Conservation (phyloP, 148 eudicot species). For the Arbutus unedo region DNA sequence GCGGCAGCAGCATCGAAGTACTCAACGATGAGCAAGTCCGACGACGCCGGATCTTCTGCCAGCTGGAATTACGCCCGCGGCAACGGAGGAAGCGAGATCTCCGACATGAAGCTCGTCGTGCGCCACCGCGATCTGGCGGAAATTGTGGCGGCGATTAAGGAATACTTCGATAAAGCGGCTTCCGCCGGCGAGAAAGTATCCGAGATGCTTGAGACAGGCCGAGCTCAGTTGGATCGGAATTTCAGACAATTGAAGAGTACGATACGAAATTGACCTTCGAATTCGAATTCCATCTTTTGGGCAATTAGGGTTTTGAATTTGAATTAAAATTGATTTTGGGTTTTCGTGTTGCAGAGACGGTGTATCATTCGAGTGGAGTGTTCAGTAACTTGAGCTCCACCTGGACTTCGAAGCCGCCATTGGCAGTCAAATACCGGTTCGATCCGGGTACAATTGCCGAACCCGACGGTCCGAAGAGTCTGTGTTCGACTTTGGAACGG, state of each 20-base stretch:
- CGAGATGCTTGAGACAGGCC: slow-evolving; percentile 80
- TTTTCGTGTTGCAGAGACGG: slow-evolving; percentile 62
- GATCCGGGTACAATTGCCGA: slow-evolving; percentile 63
- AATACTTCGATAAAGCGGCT: slow-evolving; percentile 89
- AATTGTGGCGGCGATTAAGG: slow-evolving; percentile 65
- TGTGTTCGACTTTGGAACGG: slow-evolving; percentile 85
- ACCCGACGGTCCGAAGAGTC: slow-evolving; percentile 70
- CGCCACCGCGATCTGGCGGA: slow-evolving; percentile 78
- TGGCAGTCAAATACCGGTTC: slow-evolving; percentile 78
- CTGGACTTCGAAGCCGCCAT: slow-evolving; percentile 95
- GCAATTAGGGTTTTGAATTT: not conserved
- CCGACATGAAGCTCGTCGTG: slow-evolving; percentile 77
- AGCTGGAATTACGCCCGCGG: slow-evolving; percentile 51
- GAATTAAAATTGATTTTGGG: not conserved
- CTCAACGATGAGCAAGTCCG: slow-evolving; percentile 24
- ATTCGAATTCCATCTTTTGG: not conserved
- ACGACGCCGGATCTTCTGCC: slow-evolving; percentile 49
- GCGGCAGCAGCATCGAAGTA: slow-evolving; percentile 1
- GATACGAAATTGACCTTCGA: slow-evolving; percentile 14
- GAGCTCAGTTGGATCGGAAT: slow-evolving; percentile 95
- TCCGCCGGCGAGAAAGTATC: slow-evolving; percentile 84
- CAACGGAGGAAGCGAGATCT: slow-evolving; percentile 27
- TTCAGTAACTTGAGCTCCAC: slow-evolving; percentile 87
- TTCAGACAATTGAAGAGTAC: slow-evolving; percentile 73
- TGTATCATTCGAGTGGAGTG: slow-evolving; percentile 93